Percentiles rank a stretch among this genome's conserved stretches.
These are phyloP conservation scores for Nakazawaea pomicola DNA, from an alignment of 805 yeast species.

Conservation along the genomic window DNA sequence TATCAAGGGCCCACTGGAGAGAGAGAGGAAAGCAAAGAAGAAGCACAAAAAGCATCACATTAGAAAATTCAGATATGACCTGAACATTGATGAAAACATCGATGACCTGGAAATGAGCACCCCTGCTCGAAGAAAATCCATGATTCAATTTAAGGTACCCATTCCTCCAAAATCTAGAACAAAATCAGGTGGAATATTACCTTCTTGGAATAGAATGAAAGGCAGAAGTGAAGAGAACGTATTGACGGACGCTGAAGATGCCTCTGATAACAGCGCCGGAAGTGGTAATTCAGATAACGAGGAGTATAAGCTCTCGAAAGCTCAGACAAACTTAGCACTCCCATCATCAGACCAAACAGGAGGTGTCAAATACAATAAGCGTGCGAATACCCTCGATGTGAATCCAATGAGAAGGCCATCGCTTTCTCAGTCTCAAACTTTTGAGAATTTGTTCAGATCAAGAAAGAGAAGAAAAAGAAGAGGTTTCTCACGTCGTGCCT, in stretches of 20 bases:
- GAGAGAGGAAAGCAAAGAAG: slow-evolving; percentile 33
- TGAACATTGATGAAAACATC: slow-evolving; percentile 2
- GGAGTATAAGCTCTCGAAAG: slow-evolving; percentile 16
- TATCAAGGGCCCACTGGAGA: slow-evolving; percentile 73
- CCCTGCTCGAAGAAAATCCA: slow-evolving; percentile 10
- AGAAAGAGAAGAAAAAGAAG: slow-evolving; percentile 26
- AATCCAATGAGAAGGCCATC: slow-evolving; percentile 14
- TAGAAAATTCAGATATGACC: slow-evolving; percentile 9
- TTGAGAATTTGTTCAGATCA: slow-evolving; percentile 35
- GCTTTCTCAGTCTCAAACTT: slow-evolving; percentile 38
- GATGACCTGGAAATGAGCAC: slow-evolving; percentile 7
- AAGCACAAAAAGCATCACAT: slow-evolving; percentile 9
- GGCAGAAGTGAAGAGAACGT: slow-evolving; percentile 17
- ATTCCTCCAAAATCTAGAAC: not conserved
- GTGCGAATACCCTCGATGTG: slow-evolving; percentile 46
- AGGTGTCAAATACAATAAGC: slow-evolving; percentile 31
- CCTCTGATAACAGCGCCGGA: slow-evolving; percentile 6
- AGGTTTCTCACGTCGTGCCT: slow-evolving; percentile 22
- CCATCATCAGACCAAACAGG: slow-evolving; percentile 32
- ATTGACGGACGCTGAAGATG: slow-evolving; percentile 20
- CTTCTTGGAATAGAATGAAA: slow-evolving; percentile 1
- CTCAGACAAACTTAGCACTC: slow-evolving; percentile 29
- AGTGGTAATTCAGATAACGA: slow-evolving; percentile 14
- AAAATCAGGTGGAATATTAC: not conserved
- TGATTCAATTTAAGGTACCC: slow-evolving; percentile 20